Conservation (phyloP, 352 stramenopile genomes). For the Phytophthora litchii region DNA sequence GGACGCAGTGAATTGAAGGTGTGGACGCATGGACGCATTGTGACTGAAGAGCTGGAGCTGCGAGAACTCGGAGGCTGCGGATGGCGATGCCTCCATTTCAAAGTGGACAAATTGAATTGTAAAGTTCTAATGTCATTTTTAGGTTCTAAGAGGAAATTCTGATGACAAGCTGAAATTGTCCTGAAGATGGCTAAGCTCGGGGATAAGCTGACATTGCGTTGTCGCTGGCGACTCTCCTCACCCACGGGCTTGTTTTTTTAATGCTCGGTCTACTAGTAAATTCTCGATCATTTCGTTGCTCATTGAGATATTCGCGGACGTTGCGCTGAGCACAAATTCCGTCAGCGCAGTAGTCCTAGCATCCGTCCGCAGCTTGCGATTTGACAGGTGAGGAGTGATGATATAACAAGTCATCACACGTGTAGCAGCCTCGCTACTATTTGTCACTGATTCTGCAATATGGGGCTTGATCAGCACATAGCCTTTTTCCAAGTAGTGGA, state of each 20-base stretch:
- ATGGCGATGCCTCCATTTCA: too few species aligned
- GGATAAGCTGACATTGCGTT: too few species aligned
- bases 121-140: too few species aligned
- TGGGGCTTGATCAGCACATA: slow-evolving; percentile 64
- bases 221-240: not conserved
- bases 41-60: slow-evolving; percentile 19
- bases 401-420: slow-evolving; percentile 58
- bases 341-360: slow-evolving; percentile 41
- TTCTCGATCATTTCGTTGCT: slow-evolving; percentile 61
- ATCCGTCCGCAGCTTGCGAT: slow-evolving; percentile 33
- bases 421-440: slow-evolving; percentile 27
- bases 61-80: not conserved
- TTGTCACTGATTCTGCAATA: slow-evolving; percentile 8
- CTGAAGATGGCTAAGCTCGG: too few species aligned
- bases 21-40: slow-evolving; percentile 20
- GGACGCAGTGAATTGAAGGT: slow-evolving; percentile 28
- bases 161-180: too few species aligned
- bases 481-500: slow-evolving; percentile 56
- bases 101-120: too few species aligned
- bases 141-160: too few species aligned
- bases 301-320: slow-evolving; percentile 41
- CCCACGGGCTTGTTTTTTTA: slow-evolving; percentile 14
- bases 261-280: slow-evolving; percentile 33
- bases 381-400: slow-evolving; percentile 45
- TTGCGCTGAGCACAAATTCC: slow-evolving; percentile 47